These are phyloP conservation scores for Teratosphaeriaceae sp. DNA, from an alignment of 2,329 filamentous ascomycete species.

Conservation along the genomic window DNA sequence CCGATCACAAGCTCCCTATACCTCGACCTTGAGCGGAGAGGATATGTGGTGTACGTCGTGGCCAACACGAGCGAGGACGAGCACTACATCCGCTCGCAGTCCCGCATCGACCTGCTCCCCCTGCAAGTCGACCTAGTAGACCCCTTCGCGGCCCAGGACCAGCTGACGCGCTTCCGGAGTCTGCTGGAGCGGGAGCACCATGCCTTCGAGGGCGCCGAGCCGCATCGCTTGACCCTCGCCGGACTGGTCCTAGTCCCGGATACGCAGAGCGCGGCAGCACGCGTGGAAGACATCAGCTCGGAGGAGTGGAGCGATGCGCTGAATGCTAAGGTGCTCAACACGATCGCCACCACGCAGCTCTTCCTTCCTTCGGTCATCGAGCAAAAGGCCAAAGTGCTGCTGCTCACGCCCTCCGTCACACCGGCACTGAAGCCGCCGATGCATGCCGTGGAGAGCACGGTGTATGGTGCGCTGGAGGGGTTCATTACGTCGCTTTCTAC, in stretches of 20 bases:
- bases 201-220: slow-evolving; percentile 67
- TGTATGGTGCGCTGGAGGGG: slow-evolving; percentile 79
- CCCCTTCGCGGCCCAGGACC: slow-evolving; percentile 59
- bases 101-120: slow-evolving; percentile 74
- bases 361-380: slow-evolving; percentile 57
- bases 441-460: slow-evolving; percentile 77
- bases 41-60: slow-evolving; percentile 89
- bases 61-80: slow-evolving; percentile 84
- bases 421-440: slow-evolving; percentile 73
- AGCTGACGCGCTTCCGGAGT: slow-evolving; percentile 63
- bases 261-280: slow-evolving; percentile 64
- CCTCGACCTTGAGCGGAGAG: slow-evolving; percentile 79
- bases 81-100: slow-evolving; percentile 64
- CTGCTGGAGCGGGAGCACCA: slow-evolving; percentile 68
- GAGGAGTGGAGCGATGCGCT: slow-evolving; percentile 83
- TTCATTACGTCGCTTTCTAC: slow-evolving; percentile 75
- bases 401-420: slow-evolving; percentile 75
- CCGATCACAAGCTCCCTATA: slow-evolving; percentile 78
- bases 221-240: slow-evolving; percentile 69
- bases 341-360: slow-evolving; percentile 79
- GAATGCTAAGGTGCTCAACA: slow-evolving; percentile 85
- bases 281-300: slow-evolving; percentile 77
- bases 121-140: slow-evolving; percentile 78
- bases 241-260: slow-evolving; percentile 79
- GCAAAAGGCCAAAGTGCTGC: slow-evolving; percentile 59